Conservation (phyloP, 371 early-diverging fungal species). For the Syncephalastrum monosporum region DNA sequence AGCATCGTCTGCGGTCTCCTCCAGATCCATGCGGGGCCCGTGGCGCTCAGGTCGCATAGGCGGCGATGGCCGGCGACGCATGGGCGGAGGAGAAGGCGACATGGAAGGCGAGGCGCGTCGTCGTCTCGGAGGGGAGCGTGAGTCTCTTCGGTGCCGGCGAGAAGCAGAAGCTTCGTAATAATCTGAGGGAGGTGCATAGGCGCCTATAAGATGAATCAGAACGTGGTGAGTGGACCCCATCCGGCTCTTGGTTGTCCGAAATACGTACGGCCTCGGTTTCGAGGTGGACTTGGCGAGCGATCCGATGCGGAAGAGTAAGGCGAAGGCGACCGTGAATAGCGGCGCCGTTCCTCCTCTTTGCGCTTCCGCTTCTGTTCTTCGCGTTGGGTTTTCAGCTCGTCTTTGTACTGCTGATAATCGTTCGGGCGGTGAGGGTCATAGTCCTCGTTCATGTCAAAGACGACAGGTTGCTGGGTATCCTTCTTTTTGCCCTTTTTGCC, state of each 20-base stretch:
- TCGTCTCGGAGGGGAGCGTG: slow-evolving; percentile 7
- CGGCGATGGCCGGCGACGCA: slow-evolving; percentile 1
- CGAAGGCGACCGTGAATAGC: slow-evolving; percentile 20
- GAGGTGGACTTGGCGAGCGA: slow-evolving; percentile 19
- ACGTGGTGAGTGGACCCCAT: too few relatives aligned
- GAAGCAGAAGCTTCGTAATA: slow-evolving; percentile 11
- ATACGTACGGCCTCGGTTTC: slow-evolving; percentile 15
- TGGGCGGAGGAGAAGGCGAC: slow-evolving; percentile 7
- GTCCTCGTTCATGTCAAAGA: slow-evolving; percentile 50
- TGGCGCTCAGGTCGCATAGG: slow-evolving; percentile 9
- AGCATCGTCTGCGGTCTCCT: slow-evolving; percentile 71
- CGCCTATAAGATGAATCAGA: slow-evolving; percentile 7
- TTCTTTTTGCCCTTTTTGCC: slow-evolving; percentile 20
- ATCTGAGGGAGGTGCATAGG: slow-evolving; percentile 27
- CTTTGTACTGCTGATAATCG: slow-evolving; percentile 62
- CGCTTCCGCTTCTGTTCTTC: slow-evolving; percentile 30
- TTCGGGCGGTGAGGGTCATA: slow-evolving; percentile 65
- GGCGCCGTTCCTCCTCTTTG: slow-evolving; percentile 12
- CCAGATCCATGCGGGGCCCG: slow-evolving; percentile 25
- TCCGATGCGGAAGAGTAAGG: slow-evolving; percentile 15
- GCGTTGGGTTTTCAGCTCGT: slow-evolving; percentile 31
- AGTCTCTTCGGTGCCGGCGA: background rate
- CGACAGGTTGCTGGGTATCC: slow-evolving; percentile 28
- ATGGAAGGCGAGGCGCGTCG: background rate
- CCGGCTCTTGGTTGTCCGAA: background rate